A percentile compares a stretch with the other conserved stretches of the same genome.
Conservation (phyloP, 164 flowering plant genomes). For the Chimonanthus praecox region DNA sequence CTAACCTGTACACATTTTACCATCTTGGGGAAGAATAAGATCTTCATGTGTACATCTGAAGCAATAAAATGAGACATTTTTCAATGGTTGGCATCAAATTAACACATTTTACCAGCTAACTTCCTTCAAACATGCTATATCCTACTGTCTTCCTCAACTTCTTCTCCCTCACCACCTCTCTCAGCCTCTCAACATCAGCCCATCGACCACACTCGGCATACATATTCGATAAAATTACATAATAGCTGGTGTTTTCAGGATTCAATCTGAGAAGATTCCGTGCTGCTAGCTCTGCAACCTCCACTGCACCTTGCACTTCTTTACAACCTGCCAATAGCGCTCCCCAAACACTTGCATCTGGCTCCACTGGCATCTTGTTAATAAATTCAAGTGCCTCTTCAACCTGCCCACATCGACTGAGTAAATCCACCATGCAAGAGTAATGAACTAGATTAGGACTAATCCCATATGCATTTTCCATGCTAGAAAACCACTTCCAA, state of each 20-base stretch:
- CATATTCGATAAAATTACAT: conserved; percentile 39
- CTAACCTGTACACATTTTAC: no score
- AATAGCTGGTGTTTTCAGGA: conserved; percentile 38
- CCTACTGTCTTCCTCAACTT: conserved; percentile 37
- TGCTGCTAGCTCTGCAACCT: conserved; percentile 43
- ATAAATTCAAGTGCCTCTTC: conserved; percentile 45
- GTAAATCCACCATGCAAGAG: conserved; percentile 70
- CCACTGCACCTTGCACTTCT: conserved; percentile 19
- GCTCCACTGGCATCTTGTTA: conserved; percentile 46
- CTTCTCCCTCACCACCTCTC: conserved; percentile 31
- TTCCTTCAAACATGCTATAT: conserved; percentile 33
- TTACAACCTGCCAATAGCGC: conserved; percentile 51
- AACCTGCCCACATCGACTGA: conserved; percentile 41
- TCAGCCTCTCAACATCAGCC: conserved; percentile 47
- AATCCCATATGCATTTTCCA: conserved; percentile 42
- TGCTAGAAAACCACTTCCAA: conserved; percentile 42
- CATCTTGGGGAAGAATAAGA: no score
- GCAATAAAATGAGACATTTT: no score
- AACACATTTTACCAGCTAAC: background rate
- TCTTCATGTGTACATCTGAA: no score
- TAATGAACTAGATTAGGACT: conserved; percentile 48
- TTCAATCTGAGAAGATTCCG: conserved; percentile 33
- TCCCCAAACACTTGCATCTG: conserved; percentile 54
- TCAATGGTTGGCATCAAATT: no score
- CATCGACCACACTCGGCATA: conserved; percentile 47